Evolutionary conservation across 306 rosid genomes (phyloP), one percentile per base, ranked within the genome.

Genomic region (Quercus wislizeni): DNA sequence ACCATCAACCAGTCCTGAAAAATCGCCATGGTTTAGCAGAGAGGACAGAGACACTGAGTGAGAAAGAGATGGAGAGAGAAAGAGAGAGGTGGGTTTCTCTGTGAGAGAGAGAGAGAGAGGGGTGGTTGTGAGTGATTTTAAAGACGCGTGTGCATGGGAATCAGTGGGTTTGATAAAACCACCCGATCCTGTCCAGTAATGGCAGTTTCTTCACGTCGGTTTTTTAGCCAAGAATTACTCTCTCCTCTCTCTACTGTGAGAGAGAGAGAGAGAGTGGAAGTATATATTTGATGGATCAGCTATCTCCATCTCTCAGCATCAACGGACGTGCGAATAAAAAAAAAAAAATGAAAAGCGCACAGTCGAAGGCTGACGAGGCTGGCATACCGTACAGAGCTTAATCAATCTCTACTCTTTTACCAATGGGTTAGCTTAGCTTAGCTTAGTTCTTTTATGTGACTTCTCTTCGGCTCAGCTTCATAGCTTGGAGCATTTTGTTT

Each of bases 81-180:
- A 78, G 74, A 33, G 83, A 68, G 81, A 80, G 65, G n/a, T 61
- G 6, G 62, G 20, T 20, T 6, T 67, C 11, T 21, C 43, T 38
- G 10, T 38, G 68, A 80, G 72, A 70, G 78, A 46, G 43, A 35
- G 33, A 83, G 72, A 70, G 78, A 33, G 43, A 35, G 55, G 78
- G 38, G 59, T 69, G 79, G 81, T 81, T 81, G 89, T 78, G 80
- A 71, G 55, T 75, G 76, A 55, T 78, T 84, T 76, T 79, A 81
- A 74, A 89, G 90, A 85, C 63, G 85, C 69, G 75, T 74, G 76
- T 83, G 85, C 82, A 75, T 86, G 74, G 72, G 85, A 88, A 85
- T 84, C 77, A 62, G 85, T 85, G 89, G 90, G 81, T 81, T 82
- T 81, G 80, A 65, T 25, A 79, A 84, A 82, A 82, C 72, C 82